Base-by-base conservation (phyloP, 139 green algal species). In the Chlamydomonas sp. region DNA sequence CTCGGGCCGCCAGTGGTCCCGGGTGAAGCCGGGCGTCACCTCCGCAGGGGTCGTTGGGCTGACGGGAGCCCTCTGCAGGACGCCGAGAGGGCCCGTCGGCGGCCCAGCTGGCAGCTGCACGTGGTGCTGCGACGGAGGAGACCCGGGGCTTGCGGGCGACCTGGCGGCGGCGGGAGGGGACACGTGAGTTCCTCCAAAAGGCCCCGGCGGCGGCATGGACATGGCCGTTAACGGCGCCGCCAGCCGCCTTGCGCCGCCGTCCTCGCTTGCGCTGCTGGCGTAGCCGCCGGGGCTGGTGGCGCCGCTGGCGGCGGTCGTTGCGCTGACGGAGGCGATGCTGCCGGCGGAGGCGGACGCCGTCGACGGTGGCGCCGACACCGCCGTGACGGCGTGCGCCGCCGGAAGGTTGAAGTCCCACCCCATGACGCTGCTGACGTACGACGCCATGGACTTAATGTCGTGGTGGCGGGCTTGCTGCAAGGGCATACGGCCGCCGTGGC, bases 321-420 rank as follows among this genome's bases (percentile, higher is more conserved):
- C 58, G 79, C 64, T 63, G 79, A 5, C 57, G 59, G 67, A 9
- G 58, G 58, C 17, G 58, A 5, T 12, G 58, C 31, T 49, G 31
- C 31, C 31, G 31, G 31, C 31, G 31, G 31, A 49, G 31, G 31
- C 31, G 14, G 67, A 12, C 67, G 67, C 67, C 67, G 67, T 15
- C 10, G 14, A 4, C 9, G 67, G 14, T 73, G 67, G 14, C 8
- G 67, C 8, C 67, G 67, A 4, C 67, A 15, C 67, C 20, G 67
- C 8, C 67, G 67, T 49, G 31, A 49, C 80, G 10, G 79, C 66
- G 12, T 77, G 49, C 2, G 9, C 59, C 2, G 18, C 60, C 2
- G 82, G 82, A 8, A 88, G 63, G 20, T 88, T 60, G 75, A 88
- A 88, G 84, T 88, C 75, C 84, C 84, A 88, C 4, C 68, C 77